Evolutionary conservation across 2,329 filamentous ascomycete species (phyloP).

Genomic region (Exophiala aquamarina): DNA sequence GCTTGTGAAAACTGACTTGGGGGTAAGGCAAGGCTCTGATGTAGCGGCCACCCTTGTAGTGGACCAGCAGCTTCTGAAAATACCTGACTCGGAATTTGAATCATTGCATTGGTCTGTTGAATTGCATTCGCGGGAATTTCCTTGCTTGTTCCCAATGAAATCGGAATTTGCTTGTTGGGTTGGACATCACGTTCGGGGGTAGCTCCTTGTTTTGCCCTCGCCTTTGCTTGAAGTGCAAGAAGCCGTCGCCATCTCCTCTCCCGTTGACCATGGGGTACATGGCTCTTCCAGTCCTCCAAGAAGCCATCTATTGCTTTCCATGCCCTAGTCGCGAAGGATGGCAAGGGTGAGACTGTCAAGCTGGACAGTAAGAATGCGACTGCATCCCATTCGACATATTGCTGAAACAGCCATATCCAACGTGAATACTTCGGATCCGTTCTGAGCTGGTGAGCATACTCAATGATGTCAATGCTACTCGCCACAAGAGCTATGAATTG

Average conservation of each 20-base stretch:
- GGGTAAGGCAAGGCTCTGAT: too few relatives aligned
- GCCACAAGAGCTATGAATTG: background rate
- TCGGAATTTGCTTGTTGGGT: too few relatives aligned
- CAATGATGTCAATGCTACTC: slow-evolving; percentile 23
- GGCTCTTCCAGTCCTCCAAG: slow-evolving; percentile 38
- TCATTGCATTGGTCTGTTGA: too few relatives aligned
- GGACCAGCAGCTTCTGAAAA: too few relatives aligned
- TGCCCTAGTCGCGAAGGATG: slow-evolving; percentile 57
- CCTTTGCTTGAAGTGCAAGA: slow-evolving; percentile 59
- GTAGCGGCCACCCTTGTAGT: too few relatives aligned
- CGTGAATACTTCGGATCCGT: slow-evolving; percentile 19
- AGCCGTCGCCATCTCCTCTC: slow-evolving; percentile 64
- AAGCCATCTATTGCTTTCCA: slow-evolving; percentile 56
- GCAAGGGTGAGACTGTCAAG: slow-evolving; percentile 56
- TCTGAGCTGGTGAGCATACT: slow-evolving; percentile 17
- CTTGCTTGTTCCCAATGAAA: too few relatives aligned
- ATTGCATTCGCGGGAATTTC: too few relatives aligned
- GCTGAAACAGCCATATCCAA: slow-evolving; percentile 58
- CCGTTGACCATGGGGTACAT: slow-evolving; percentile 43
- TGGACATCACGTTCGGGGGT: background rate
- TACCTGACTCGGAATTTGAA: too few relatives aligned
- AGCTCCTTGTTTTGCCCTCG: slow-evolving; percentile 29
- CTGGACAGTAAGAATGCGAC: slow-evolving; percentile 61
- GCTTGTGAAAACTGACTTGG: too few relatives aligned
- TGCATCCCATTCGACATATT: slow-evolving; percentile 65